Evolutionary conservation across 192 early-diverging fungal genomes (phyloP).

Genomic region (Umbelopsis ramanniana): DNA sequence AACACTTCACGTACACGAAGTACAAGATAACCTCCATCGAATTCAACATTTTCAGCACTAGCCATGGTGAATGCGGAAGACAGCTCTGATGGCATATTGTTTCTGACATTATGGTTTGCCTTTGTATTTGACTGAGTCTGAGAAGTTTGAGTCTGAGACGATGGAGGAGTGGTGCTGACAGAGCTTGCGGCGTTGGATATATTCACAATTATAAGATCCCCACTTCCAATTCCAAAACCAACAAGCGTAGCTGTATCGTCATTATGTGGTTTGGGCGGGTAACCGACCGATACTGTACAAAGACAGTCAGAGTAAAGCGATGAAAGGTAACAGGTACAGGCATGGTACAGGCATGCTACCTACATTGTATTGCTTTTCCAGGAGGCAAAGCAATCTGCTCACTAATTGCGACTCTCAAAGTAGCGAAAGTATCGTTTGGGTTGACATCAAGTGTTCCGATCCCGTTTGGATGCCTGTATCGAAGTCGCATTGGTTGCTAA

Average conservation of each 20-base stretch:
- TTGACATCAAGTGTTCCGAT: constrained; percentile 37
- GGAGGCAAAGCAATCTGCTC: constrained; percentile 2
- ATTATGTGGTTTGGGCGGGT: constrained; percentile 47
- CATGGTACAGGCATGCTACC: no score
- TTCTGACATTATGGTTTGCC: not conserved
- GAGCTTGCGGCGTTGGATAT: not conserved
- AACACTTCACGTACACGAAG: constrained; percentile 24
- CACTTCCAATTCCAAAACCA: constrained; percentile 41
- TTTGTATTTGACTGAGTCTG: not conserved
- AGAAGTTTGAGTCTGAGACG: not conserved
- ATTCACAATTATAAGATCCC: constrained; percentile 43
- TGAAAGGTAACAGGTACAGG: not conserved
- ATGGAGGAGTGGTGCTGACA: not conserved
- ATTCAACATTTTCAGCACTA: not conserved
- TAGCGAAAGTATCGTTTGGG: constrained; percentile 31
- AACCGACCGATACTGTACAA: constrained; percentile 41
- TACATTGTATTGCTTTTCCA: constrained; percentile 21
- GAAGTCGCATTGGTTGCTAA: constrained; percentile 41
- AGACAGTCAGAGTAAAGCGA: not conserved
- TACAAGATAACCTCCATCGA: constrained; percentile 12
- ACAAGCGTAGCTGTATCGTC: constrained; percentile 25
- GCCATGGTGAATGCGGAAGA: not conserved
- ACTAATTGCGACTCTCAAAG: constrained; percentile 27
- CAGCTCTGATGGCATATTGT: not conserved
- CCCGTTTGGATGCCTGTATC: constrained; percentile 48